Evolutionary conservation across 1,284 basidiomycete genomes (phyloP).

Genomic region (Cerioporus squamosus): DNA sequence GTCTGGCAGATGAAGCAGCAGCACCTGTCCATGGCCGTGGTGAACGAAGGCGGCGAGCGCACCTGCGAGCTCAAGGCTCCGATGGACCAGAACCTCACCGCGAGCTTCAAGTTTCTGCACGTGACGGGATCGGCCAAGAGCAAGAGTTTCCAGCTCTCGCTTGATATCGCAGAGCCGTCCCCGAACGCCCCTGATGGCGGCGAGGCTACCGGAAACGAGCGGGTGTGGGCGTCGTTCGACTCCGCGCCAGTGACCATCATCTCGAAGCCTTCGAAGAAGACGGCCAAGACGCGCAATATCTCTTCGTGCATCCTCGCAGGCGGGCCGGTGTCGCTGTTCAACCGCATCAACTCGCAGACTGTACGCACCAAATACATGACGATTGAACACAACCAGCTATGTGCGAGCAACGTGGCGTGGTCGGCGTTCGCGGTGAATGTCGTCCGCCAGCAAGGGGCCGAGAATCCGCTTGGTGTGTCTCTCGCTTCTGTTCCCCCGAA

Average conservation of each 20-base stretch:
- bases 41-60: slow-evolving; percentile 82
- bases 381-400: slow-evolving; percentile 82
- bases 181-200: slow-evolving; percentile 53
- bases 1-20: slow-evolving; percentile 81
- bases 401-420: slow-evolving; percentile 88
- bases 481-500: slow-evolving; percentile 51
- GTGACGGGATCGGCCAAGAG: slow-evolving; percentile 88
- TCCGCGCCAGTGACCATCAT: slow-evolving; percentile 93
- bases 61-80: slow-evolving; percentile 82
- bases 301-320: slow-evolving; percentile 89
- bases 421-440: slow-evolving; percentile 94
- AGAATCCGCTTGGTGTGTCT: slow-evolving; percentile 59
- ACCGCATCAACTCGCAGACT: slow-evolving; percentile 96
- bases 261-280: slow-evolving; percentile 97
- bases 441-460: slow-evolving; percentile 62
- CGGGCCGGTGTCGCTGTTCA: slow-evolving; percentile 93
- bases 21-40: slow-evolving; percentile 83
- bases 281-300: slow-evolving; percentile 93
- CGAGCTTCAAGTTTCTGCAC: slow-evolving; percentile 90
- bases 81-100: slow-evolving; percentile 79
- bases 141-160: slow-evolving; percentile 86
- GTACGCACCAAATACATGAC: slow-evolving; percentile 97
- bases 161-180: slow-evolving; percentile 79
- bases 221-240: slow-evolving; percentile 89
- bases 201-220: slow-evolving; percentile 55